These are phyloP conservation scores for Camptophora hylomeconis DNA, from an alignment of 2,329 filamentous ascomycete genomes.

Conservation along the genomic window DNA sequence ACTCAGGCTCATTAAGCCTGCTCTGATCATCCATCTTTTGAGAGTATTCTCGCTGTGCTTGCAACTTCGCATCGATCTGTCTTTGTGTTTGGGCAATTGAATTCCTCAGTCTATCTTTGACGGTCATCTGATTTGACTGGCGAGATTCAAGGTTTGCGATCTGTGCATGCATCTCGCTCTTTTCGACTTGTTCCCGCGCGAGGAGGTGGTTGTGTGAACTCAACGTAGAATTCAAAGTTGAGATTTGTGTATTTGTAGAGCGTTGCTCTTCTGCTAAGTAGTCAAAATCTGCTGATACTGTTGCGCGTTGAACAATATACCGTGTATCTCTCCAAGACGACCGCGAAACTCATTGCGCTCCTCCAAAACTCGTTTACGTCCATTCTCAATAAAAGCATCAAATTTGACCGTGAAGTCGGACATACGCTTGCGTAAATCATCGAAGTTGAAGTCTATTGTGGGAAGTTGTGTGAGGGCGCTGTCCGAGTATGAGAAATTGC, in stretches of 20 bases:
- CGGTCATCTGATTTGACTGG: slow-evolving; percentile 40
- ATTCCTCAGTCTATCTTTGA: slow-evolving; percentile 41
- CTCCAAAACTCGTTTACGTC: slow-evolving; percentile 76
- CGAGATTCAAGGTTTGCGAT: slow-evolving; percentile 44
- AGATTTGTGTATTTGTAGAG: slow-evolving; percentile 51
- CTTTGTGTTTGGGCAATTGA: slow-evolving; percentile 40
- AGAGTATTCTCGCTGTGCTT: slow-evolving; percentile 39
- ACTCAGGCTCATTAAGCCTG: slow-evolving; percentile 79
- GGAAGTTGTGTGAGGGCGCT: slow-evolving; percentile 42
- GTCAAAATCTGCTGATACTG: slow-evolving; percentile 4
- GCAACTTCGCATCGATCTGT: slow-evolving; percentile 31
- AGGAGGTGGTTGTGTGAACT: slow-evolving; percentile 14
- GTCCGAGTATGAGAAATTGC: slow-evolving; percentile 12
- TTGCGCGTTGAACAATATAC: slow-evolving; percentile 33
- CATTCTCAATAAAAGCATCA: slow-evolving; percentile 85
- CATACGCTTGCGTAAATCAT: slow-evolving; percentile 92
- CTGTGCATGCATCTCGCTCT: slow-evolving; percentile 47
- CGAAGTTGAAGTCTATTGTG: slow-evolving; percentile 88
- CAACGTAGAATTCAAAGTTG: slow-evolving; percentile 37
- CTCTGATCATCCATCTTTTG: slow-evolving; percentile 69
- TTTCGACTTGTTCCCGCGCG: slow-evolving; percentile 32
- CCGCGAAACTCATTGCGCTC: slow-evolving; percentile 90
- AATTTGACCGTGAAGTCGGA: slow-evolving; percentile 79
- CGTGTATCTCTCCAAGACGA: slow-evolving; percentile 78
- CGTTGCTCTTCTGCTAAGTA: slow-evolving; percentile 64